Conservation (phyloP, 169 alveolate genomes). For the Babesia caballi region DNA sequence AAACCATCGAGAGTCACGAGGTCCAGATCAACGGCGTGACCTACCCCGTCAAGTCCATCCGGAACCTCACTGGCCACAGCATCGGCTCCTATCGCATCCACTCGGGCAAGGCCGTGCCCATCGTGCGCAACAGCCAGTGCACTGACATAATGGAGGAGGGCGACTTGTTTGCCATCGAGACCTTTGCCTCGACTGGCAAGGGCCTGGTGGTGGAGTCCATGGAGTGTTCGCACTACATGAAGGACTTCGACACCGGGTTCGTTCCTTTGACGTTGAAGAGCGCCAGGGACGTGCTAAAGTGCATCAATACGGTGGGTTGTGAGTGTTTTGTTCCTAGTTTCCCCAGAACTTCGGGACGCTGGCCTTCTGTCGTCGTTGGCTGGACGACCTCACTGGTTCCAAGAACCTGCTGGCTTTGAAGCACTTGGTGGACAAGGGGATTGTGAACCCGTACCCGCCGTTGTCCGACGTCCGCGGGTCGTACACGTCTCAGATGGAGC, state of each 20-base stretch:
- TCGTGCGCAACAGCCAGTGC: conserved; percentile 87
- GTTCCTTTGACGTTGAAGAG: conserved; percentile 86
- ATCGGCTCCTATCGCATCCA: conserved; percentile 96
- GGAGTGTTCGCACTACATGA: conserved; percentile 97
- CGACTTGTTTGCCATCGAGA: conserved; percentile 99
- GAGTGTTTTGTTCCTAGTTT: conserved; percentile 74
- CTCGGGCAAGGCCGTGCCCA: conserved; percentile 99
- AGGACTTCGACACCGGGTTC: conserved; percentile 87
- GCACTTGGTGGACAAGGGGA: conserved; percentile 92
- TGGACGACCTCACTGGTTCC: conserved; percentile 94
- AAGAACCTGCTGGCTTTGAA: conserved; percentile 92
- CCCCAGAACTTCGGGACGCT: conserved; percentile 92
- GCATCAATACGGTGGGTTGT: conserved; percentile 82
- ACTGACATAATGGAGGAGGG: conserved; percentile 98
- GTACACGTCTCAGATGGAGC: conserved; percentile 99
- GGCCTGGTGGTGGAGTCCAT: conserved; percentile 86
- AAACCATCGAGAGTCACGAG: conserved; percentile 96
- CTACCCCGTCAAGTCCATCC: conserved; percentile 92
- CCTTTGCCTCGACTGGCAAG: conserved; percentile 98
- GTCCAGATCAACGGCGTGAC: conserved; percentile 90
- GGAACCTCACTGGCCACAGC: conserved; percentile 98
- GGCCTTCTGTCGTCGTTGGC: conserved; percentile 98
- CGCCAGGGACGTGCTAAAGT: conserved; percentile 89
- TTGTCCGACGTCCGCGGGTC: conserved; percentile 94
- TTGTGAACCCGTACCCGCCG: conserved; percentile 99